Base-by-base conservation (phyloP, 2,329 filamentous ascomycete genomes). In the Alternaria dauci region DNA sequence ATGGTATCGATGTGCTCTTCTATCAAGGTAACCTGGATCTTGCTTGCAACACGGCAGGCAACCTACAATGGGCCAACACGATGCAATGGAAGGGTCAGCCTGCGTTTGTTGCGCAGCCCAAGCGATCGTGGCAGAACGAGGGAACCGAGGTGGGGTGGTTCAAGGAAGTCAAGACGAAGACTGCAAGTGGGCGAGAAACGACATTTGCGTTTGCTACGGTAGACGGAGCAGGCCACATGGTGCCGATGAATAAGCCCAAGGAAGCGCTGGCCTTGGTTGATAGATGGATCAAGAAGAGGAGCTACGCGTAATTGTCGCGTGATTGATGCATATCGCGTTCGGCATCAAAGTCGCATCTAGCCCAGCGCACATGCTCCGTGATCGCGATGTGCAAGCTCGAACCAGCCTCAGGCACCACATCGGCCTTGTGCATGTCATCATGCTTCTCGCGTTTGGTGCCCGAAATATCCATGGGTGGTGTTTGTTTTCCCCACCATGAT, bases 31-130 rank as follows among this genome's bases (percentile, higher is more conserved):
- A 80, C 52, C 62, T 79, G 1, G 79, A 81, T 58, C 69, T 80
- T 47, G 78, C 77, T 8, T 81, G 79, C 55, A 81, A 81, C 53
- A 80, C 78, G 7, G 78, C 78, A 11, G 78, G 79, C 0, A 80
- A 79, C 42, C 71, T 60, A 55, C 69, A 78, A 28, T 81, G 77
- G 77, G 79, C 80, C 18, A 77, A 76, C 18, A 75, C 71, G 9
- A 74, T 83, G 72, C 61, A 70, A 3, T 84, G 81, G 81, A 80
- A 79, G 52, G 81, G 81, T 1, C 81, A 82, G 66, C 72, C 80
- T 3, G 78, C 77, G 11, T 83, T 82, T 67, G 75, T 74, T 0
- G 69, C 76, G 7, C 72, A 79, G 66, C 46, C 64, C 11, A 73
- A 72, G 63, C 62, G 60, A 51, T 32, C 28, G 6, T 77, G 74